These are phyloP conservation scores for Fusarium annulatum DNA, from an alignment of 2,329 filamentous ascomycete species.

Conservation along the genomic window DNA sequence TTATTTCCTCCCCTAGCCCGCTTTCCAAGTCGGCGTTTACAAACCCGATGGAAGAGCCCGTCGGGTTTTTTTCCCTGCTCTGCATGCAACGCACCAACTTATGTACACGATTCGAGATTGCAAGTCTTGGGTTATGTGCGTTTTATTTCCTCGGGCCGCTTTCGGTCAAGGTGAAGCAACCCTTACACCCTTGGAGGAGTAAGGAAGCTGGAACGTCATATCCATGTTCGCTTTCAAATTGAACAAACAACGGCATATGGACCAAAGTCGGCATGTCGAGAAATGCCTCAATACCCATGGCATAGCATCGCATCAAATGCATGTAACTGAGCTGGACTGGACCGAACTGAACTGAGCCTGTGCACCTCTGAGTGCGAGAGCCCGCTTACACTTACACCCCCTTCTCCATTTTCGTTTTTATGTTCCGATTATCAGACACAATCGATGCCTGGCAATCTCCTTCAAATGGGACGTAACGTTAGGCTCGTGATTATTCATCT, in stretches of 20 bases:
- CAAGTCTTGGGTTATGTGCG: conserved; percentile 2
- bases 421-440: not conserved
- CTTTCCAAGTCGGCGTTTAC: conserved; percentile 25
- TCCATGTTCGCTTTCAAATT: not conserved
- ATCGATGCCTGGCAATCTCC: not conserved
- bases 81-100: not conserved
- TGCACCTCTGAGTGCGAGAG: not conserved
- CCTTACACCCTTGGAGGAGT: not conserved
- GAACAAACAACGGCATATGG: conserved; percentile 21
- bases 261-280: conserved; percentile 22
- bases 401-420: conserved; percentile 11
- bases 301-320: not conserved
- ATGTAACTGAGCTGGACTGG: not conserved
- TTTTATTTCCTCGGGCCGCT: conserved; percentile 3
- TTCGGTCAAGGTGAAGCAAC: not conserved
- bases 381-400: not conserved
- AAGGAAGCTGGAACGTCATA: conserved; percentile 5
- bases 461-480: not conserved
- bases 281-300: conserved; percentile 38
- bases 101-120: not conserved
- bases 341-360: not conserved
- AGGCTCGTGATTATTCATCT: not conserved
- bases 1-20: too few species aligned
- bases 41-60: not conserved
- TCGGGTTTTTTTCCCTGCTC: not conserved